Conservation (phyloP, 768 basidiomycete genomes). For the Tricholoma terreum region DNA sequence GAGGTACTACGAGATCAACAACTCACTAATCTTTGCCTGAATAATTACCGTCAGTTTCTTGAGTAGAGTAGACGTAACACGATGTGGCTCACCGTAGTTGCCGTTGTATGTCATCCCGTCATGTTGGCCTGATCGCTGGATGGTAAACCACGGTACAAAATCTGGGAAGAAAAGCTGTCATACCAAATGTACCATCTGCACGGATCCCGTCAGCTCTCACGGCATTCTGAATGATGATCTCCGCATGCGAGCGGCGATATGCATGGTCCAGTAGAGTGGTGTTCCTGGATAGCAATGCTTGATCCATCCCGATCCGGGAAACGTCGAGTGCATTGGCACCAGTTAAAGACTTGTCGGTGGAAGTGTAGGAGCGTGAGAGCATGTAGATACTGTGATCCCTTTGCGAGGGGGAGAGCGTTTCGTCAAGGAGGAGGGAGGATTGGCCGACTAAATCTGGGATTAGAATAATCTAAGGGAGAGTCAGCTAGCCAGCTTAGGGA, state of each 20-base stretch:
- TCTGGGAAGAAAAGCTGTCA: constrained; percentile 1
- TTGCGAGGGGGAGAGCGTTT: constrained; percentile 33
- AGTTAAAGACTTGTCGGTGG: constrained; percentile 40
- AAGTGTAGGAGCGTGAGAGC: constrained; percentile 40
- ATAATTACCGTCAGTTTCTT: constrained; percentile 6
- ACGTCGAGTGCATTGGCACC: constrained; percentile 60
- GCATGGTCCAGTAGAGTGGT: constrained; percentile 46
- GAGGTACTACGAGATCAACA: background rate
- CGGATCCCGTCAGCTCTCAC: constrained; percentile 61
- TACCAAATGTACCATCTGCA: constrained; percentile 49
- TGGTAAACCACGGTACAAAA: constrained; percentile 19
- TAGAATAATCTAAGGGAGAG: constrained; percentile 39
- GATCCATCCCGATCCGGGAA: constrained; percentile 60
- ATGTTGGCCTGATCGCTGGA: constrained; percentile 45
- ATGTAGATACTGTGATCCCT: constrained; percentile 37
- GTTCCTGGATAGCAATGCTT: constrained; percentile 40
- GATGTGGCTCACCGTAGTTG: constrained; percentile 51
- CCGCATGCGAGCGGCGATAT: constrained; percentile 49
- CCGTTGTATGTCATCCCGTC: constrained; percentile 66
- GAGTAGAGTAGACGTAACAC: background rate
- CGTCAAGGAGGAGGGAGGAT: constrained; percentile 43
- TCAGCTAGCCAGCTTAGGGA: background rate
- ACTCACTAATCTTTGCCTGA: constrained; percentile 46
- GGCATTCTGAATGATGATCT: constrained; percentile 49
- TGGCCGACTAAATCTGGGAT: constrained; percentile 49